Evolutionary conservation across 148 eudicot species (phyloP), one percentile per base, ranked within the genome.

Genomic region (Rheum nobile): DNA sequence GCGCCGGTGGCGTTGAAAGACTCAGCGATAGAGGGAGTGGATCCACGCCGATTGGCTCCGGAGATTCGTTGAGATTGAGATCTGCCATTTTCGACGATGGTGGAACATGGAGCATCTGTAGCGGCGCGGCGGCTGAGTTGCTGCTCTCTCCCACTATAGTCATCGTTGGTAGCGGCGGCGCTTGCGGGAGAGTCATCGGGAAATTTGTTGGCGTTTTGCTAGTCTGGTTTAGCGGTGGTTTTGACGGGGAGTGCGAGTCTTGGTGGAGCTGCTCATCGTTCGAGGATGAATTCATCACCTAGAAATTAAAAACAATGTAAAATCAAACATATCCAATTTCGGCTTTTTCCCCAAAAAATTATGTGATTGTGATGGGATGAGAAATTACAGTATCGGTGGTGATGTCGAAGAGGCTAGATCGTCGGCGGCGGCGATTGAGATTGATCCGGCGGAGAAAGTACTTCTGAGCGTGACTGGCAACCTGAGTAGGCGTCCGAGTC

Each of bases 401-500:
- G 73, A 92, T 92, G 73, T 92, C 97, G 14, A 92, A 92, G 71
- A 92, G 92, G 52, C 97, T 92, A 19, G 95, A 89, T 37, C 97
- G 83, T 44, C 95, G 97, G 47, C 95, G 90, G 3, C 95, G 75
- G 35, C 95, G 80, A 55, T 81, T 91, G 48, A 80, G 75, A 75
- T 86, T 89, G 82, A 69, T 83, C 9, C 85, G 89, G 39, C 97
- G 92, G 80, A 89, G 95, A 55, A 86, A 91, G 41, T 91, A 89
- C 74, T 91, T 91, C 72, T 91, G 97, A 71, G 97, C 97, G 82
- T 91, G 97, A 78, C 97, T 91, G 3, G 95, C 97, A 47, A 91
- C 97, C 75, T 91, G 97, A 48, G 97, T 89, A 1, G 97, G 97
- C 24, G 97, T 86, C n/a, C 97, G 81, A 47, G 97, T 88, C 80